Conservation (phyloP, 2,329 filamentous ascomycete genomes). For the Penicillium sp. region DNA sequence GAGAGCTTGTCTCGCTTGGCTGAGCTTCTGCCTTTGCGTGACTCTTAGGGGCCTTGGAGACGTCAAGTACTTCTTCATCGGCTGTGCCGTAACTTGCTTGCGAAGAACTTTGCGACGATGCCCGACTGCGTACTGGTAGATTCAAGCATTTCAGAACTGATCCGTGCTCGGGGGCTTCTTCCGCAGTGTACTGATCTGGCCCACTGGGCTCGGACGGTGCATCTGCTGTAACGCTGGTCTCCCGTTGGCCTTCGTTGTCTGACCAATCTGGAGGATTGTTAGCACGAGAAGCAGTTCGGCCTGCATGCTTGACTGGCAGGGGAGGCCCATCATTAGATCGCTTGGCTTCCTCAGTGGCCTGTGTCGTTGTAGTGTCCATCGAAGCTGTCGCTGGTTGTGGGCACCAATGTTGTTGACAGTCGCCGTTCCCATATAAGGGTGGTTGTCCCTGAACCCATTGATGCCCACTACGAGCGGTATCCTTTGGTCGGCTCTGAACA, state of each 20-base stretch:
- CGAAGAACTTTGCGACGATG: slow-evolving; percentile 18
- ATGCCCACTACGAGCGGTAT: slow-evolving; percentile 1
- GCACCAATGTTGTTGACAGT: slow-evolving; percentile 1
- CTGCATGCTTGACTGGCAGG: background rate
- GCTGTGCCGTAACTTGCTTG: slow-evolving; percentile 33
- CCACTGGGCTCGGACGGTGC: background rate
- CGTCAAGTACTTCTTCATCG: slow-evolving; percentile 24
- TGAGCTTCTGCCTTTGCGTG: background rate
- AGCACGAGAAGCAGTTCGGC: background rate
- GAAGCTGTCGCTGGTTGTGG: background rate
- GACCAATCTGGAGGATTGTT: background rate
- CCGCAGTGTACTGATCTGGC: background rate
- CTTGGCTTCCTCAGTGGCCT: background rate
- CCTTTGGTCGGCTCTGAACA: background rate
- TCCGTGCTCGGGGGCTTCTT: background rate
- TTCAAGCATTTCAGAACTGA: background rate
- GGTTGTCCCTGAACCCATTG: background rate
- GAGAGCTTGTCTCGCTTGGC: background rate
- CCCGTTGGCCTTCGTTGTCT: background rate
- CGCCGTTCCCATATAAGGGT: background rate
- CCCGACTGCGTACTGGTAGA: slow-evolving; percentile 7
- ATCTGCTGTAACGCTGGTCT: background rate
- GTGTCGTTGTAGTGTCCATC: background rate
- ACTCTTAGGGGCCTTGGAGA: slow-evolving; percentile 3
- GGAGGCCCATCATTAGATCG: background rate